Conservation (phyloP, 306 rosid genomes). For the Pyrus betulifolia region DNA sequence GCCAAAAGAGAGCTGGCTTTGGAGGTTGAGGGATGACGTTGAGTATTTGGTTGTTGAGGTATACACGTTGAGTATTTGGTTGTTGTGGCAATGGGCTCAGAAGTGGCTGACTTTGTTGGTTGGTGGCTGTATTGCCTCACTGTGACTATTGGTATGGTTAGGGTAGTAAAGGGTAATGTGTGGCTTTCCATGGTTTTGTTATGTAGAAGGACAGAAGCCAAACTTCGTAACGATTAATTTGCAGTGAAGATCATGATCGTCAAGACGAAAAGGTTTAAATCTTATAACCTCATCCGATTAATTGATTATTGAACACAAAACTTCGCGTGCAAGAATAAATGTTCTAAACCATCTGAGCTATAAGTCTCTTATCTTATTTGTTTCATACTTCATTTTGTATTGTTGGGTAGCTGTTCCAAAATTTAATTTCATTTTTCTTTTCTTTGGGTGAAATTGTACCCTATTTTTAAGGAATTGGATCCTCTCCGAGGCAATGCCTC, state of each 20-base stretch:
- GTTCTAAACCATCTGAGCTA: too few species aligned
- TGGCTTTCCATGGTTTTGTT: conserved; percentile 35
- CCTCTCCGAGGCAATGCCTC: too few species aligned
- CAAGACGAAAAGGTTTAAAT: conserved; percentile 28
- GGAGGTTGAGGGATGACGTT: conserved; percentile 58
- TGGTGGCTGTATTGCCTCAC: conserved; percentile 65
- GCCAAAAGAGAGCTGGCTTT: conserved; percentile 31
- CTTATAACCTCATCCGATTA: neutral
- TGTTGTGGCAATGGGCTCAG: conserved; percentile 38
- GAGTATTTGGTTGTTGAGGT: too few species aligned
- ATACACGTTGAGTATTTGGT: conserved; percentile 44
- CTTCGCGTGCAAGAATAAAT: too few species aligned
- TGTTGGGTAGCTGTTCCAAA: neutral
- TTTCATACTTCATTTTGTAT: neutral
- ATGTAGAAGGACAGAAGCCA: conserved; percentile 16
- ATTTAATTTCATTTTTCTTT: neutral
- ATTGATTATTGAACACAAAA: neutral
- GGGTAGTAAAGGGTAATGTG: conserved; percentile 35
- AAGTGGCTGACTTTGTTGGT: conserved; percentile 41
- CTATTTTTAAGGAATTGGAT: neutral
- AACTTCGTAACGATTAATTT: neutral
- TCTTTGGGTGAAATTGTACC: neutral
- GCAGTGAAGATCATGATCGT: neutral
- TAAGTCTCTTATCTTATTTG: neutral
- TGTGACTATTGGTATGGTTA: conserved; percentile 58